These are phyloP conservation scores for Ophiostoma himal-ulmi DNA, from an alignment of 2,329 filamentous ascomycete species.

Conservation along the genomic window DNA sequence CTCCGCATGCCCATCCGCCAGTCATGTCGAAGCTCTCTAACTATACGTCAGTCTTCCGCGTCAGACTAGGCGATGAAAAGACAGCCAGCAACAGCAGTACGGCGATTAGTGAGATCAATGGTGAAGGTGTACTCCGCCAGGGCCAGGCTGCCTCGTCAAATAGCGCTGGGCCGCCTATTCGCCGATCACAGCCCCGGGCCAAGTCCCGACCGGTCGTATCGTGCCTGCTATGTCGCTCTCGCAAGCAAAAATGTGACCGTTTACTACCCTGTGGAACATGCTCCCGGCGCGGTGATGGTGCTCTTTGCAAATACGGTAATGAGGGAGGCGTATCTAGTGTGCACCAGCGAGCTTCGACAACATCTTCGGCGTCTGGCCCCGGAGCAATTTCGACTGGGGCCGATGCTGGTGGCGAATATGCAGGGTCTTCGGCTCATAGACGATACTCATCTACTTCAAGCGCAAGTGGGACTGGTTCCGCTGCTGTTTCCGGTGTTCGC, in stretches of 20 bases:
- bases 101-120: neutral
- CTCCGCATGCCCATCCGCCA: neutral
- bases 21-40: constrained; percentile 15
- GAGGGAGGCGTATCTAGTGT: constrained; percentile 15
- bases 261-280: constrained; percentile 39
- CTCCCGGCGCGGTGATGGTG: constrained; percentile 35
- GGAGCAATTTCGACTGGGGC: neutral
- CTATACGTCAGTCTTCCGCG: constrained; percentile 27
- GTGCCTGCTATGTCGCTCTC: constrained; percentile 38
- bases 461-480: neutral
- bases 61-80: constrained; percentile 18
- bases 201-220: constrained; percentile 37
- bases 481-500: neutral
- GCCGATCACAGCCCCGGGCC: constrained; percentile 8
- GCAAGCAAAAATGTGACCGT: constrained; percentile 42
- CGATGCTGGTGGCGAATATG: neutral
- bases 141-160: neutral
- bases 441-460: neutral
- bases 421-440: neutral
- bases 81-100: neutral
- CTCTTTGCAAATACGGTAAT: constrained; percentile 33
- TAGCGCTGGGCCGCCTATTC: constrained; percentile 2
- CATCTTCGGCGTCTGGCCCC: neutral
- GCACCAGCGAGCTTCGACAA: neutral
- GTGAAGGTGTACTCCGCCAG: too few relatives aligned